Conservation (phyloP, 1,284 basidiomycete genomes). For the Papiliotrema nemorosa region DNA sequence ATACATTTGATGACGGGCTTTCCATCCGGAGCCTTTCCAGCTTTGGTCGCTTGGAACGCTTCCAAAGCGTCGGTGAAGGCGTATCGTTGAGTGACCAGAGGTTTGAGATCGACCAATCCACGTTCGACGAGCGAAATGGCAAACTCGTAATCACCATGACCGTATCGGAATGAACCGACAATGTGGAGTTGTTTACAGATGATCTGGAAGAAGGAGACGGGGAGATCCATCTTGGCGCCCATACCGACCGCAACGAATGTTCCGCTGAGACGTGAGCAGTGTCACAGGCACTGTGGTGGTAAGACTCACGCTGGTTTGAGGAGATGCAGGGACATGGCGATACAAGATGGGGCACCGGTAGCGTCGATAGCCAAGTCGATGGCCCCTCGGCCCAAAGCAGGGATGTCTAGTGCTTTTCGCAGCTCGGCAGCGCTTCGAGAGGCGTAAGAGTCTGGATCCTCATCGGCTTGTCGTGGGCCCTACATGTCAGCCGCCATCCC, state of each 20-base stretch:
- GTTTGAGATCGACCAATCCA: constrained; percentile 55
- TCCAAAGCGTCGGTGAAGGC: constrained; percentile 53
- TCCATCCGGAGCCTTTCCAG: constrained; percentile 66
- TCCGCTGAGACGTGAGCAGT: constrained; percentile 23
- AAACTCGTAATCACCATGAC: constrained; percentile 50
- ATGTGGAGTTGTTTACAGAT: constrained; percentile 47
- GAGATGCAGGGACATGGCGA: constrained; percentile 56
- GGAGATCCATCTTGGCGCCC: constrained; percentile 37
- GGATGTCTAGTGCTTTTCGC: constrained; percentile 49
- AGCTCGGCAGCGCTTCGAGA: constrained; percentile 51
- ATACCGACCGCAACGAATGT: constrained; percentile 49
- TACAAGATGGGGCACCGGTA: constrained; percentile 61
- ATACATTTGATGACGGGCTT: constrained; percentile 50
- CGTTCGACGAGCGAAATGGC: constrained; percentile 56
- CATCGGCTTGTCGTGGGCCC: constrained; percentile 58
- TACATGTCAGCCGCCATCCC: constrained; percentile 4
- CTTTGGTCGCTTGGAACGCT: constrained; percentile 55
- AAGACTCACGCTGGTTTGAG: constrained; percentile 59
- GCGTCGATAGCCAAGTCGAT: constrained; percentile 61
- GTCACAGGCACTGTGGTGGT: not conserved
- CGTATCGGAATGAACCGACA: constrained; percentile 49
- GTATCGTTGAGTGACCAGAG: constrained; percentile 59
- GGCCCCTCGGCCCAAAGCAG: constrained; percentile 49
- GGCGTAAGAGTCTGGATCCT: constrained; percentile 66
- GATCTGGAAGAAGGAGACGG: constrained; percentile 44